These are phyloP conservation scores for Perkinsela sp. DNA, from an alignment of 208 protist genomes.

Conservation along the genomic window DNA sequence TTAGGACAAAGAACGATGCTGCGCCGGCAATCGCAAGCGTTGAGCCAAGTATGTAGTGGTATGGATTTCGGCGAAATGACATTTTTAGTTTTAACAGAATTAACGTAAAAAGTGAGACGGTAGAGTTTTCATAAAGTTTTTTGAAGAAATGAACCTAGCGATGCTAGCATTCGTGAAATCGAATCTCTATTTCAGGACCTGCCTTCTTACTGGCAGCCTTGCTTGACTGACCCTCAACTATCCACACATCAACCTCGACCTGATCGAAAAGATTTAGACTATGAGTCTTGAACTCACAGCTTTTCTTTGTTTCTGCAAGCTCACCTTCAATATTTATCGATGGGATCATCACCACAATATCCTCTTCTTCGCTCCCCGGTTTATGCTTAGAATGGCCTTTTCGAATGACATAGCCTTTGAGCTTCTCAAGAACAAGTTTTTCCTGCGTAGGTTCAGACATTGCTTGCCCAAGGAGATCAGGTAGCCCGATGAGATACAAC, in stretches of 20 bases:
- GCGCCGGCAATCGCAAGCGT: neutral
- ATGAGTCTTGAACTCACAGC: too few relatives aligned
- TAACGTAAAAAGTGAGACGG: too few relatives aligned
- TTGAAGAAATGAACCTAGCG: too few relatives aligned
- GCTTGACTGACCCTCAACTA: neutral
- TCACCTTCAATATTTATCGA: neutral
- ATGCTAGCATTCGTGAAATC: too few relatives aligned
- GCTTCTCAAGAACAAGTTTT: neutral
- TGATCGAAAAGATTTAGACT: neutral
- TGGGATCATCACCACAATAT: neutral
- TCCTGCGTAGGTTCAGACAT: constrained; percentile 12
- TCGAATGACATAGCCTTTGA: neutral
- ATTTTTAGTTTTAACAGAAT: too few relatives aligned
- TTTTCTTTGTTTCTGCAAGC: neutral
- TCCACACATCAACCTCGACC: neutral
- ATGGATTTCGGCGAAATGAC: neutral
- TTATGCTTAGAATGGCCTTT: neutral
- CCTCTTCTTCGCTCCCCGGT: neutral
- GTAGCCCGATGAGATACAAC: constrained; percentile 51
- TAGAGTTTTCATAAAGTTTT: too few relatives aligned
- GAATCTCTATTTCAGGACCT: neutral
- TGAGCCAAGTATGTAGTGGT: neutral
- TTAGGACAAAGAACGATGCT: neutral
- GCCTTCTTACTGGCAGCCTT: neutral
- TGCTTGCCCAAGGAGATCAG: constrained; percentile 12